phyloP scores from a whole-genome alignment of 495 filamentous ascomycete species.

The Hypomontagnella submonticulosa region DNA sequence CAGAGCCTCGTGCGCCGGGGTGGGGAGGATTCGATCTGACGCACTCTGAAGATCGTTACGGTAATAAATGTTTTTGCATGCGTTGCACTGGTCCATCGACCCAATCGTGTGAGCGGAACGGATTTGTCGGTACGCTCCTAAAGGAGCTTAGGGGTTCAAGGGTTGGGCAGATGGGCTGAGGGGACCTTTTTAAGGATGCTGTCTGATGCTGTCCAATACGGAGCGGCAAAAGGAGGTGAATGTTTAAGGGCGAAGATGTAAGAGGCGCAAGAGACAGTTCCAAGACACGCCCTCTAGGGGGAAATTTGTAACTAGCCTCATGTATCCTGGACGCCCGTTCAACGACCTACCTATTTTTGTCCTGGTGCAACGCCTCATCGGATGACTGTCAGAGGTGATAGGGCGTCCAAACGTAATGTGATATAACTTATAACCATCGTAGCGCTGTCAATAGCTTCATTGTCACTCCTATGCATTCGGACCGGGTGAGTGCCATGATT shows the following conservation, averaged over 20 bases:
- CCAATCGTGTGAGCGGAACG: constrained; percentile 35
- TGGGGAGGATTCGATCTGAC: constrained; percentile 34
- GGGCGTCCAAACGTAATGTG: constrained; percentile 17
- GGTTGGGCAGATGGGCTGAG: constrained; percentile 22
- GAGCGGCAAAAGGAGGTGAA: constrained; percentile 12
- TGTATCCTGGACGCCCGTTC: constrained; percentile 15
- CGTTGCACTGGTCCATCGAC: constrained; percentile 27
- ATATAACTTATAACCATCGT: constrained; percentile 8
- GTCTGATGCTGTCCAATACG: constrained; percentile 23
- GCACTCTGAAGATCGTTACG: constrained; percentile 26
- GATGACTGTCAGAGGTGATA: constrained; percentile 2
- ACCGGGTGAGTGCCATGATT: constrained; percentile 9
- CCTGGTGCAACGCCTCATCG: constrained; percentile 22
- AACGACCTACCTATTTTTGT: constrained; percentile 20
- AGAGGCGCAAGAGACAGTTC: constrained; percentile 26
- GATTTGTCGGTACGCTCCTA: constrained; percentile 30
- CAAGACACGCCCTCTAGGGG: constrained; percentile 4
- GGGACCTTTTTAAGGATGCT: constrained; percentile 4
- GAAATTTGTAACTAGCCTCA: constrained; percentile 27
- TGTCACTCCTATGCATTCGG: constrained; percentile 14
- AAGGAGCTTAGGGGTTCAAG: constrained; percentile 10
- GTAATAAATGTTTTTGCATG: constrained; percentile 38
- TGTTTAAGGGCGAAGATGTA: constrained; percentile 27
- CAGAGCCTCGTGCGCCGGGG: constrained; percentile 31
- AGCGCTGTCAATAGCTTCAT: constrained; percentile 12